Evolutionary conservation across 202 grass and related monocot species (phyloP), one percentile per base, ranked within the genome.

Genomic region (Sporobolus alterniflorus): DNA sequence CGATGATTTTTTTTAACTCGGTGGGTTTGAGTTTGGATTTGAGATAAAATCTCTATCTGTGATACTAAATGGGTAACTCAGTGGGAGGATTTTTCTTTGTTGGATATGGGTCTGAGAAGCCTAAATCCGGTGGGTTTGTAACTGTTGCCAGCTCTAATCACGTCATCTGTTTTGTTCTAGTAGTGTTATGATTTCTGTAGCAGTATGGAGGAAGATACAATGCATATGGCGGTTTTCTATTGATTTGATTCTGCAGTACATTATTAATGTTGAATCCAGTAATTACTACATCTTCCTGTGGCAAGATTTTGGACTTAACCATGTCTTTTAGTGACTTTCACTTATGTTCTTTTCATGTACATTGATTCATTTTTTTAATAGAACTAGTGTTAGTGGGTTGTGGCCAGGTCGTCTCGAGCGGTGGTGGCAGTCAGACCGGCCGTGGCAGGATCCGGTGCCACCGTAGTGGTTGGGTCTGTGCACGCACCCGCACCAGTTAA

Each of bases 221-320:
- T 81, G 71, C n/a, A 89, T 76, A 71, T 65, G 65, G 9, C 32
- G 71, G 81, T 85, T 76, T 84, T 44, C 46, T 85, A 61, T 30
- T 55, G 64, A 89, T 89, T 85, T 77, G 82, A 89, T 85, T 76
- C 71, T 70, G n/a, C 64, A 64, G 17, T 41, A 40, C 71, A 81
- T 71, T 65, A 77, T 80, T 80, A 88, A 11, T 74, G 61, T 84
- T 69, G 74, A 75, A 41, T 39, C 29, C 6, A 36, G 43, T 26
- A 60, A 60, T 84, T 52, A 34, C 25, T 74, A 84, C 46, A 33
- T 40, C 52, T 61, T 74, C 20, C 69, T 50, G 41, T 68, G 68
- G 51, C 49, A 43, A 20, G 41, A 66, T 84, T 84, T 74, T 78
- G 22, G 63, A 84, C 51, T 88, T 44, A 33, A 62, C 3, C 12